Conservation (phyloP, 768 basidiomycete genomes). For the Rhizopogon salebrosus region DNA sequence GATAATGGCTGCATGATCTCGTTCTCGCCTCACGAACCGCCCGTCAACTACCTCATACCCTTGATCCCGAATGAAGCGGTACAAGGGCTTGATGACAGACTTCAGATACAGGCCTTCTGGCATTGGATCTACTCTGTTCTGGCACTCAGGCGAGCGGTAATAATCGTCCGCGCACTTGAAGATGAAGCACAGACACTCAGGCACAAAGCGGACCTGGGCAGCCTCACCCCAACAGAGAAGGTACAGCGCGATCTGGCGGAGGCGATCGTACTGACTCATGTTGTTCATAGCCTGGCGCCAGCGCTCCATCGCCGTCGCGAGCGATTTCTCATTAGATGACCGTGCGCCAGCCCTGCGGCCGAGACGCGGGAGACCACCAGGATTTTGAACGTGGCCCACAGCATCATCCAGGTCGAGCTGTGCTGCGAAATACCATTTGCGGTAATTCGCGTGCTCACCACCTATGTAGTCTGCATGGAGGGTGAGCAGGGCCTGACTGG, state of each 20-base stretch:
- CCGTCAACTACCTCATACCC: conserved; percentile 96
- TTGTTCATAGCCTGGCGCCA: conserved; percentile 98
- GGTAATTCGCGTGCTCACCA: conserved; percentile 96
- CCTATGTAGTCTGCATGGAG: conserved; percentile 99
- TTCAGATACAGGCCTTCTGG: conserved; percentile 94
- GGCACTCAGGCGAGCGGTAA: conserved; percentile 98
- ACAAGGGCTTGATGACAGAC: conserved; percentile 87
- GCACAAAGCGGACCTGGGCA: conserved; percentile 93
- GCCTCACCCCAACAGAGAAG: conserved; percentile 98
- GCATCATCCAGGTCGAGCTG: conserved; percentile 98
- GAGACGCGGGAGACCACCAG: conserved; percentile 84
- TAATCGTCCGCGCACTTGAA: conserved; percentile 99
- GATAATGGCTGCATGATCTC: conserved; percentile 90
- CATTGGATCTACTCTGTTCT: conserved; percentile 85
- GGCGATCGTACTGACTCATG: conserved; percentile 97
- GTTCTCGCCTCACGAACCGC: conserved; percentile 89
- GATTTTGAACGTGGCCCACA: conserved; percentile 87
- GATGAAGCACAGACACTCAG: conserved; percentile 97
- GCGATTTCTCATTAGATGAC: conserved; percentile 52
- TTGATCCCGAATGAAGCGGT: conserved; percentile 95
- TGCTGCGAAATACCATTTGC: conserved; percentile 99
- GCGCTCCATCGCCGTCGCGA: conserved; percentile 81
- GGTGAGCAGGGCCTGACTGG: conserved; percentile 90
- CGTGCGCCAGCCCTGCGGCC: conserved; percentile 55
- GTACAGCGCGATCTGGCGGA: conserved; percentile 93